A percentile compares a stretch with the other conserved stretches of the same genome.
phyloP scores from a whole-genome alignment of 1,284 basidiomycete genomes.

The Ustilago xerochloae region DNA sequence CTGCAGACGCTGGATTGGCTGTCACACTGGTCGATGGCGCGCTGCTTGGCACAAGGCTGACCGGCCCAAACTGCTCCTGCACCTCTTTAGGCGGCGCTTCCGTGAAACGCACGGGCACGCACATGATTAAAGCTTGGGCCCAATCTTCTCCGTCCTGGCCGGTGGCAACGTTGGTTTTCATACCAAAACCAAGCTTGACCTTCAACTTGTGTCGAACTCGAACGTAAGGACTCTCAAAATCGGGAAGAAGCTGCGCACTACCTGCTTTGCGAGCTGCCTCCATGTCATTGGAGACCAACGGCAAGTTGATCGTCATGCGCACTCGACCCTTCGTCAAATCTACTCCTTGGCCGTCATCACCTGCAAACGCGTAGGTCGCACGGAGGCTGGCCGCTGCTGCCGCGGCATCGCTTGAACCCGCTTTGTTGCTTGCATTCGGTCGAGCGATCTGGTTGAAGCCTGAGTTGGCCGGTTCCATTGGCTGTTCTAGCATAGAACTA shows the following conservation, averaged over 20 bases:
- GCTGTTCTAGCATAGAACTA: slow-evolving; percentile 55
- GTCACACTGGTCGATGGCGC: not conserved
- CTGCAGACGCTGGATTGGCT: not conserved
- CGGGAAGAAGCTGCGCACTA: slow-evolving; percentile 59
- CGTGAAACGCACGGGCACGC: slow-evolving; percentile 67
- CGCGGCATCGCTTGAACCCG: not conserved
- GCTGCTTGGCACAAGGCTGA: slow-evolving; percentile 4
- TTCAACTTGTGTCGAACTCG: slow-evolving; percentile 67
- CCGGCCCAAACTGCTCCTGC: slow-evolving; percentile 61
- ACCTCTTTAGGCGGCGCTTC: slow-evolving; percentile 65
- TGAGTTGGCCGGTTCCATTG: slow-evolving; percentile 14
- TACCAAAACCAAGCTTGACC: slow-evolving; percentile 66
- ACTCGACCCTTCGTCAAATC: slow-evolving; percentile 60
- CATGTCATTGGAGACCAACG: slow-evolving; percentile 50
- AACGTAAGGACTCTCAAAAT: slow-evolving; percentile 66
- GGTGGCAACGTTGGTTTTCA: slow-evolving; percentile 38
- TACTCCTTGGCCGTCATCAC: slow-evolving; percentile 63
- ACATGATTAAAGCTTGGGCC: slow-evolving; percentile 65
- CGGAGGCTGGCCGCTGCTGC: slow-evolving; percentile 33
- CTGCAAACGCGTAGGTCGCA: slow-evolving; percentile 64
- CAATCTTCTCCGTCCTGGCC: slow-evolving; percentile 48
- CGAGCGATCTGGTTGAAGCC: slow-evolving; percentile 1
- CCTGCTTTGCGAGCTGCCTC: slow-evolving; percentile 34
- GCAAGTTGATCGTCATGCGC: slow-evolving; percentile 66
- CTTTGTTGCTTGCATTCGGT: not conserved